phyloP scores from a whole-genome alignment of 257 asterid genomes.

The Solanum sejunctum region DNA sequence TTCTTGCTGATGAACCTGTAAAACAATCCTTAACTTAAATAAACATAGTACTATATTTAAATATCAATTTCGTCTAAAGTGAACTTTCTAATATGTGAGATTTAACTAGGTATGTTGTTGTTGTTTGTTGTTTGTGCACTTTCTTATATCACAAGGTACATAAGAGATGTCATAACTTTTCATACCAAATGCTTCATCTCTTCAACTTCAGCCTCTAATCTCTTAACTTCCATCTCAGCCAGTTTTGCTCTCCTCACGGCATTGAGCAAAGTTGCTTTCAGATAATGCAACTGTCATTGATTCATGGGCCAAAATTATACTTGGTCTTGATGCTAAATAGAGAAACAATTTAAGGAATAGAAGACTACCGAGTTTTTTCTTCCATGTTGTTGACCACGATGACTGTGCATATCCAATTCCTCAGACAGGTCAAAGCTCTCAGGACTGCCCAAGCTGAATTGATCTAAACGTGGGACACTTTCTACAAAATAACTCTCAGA shows the following conservation, averaged over 20 bases:
- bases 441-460: slow-evolving; percentile 19
- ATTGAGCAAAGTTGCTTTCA: slow-evolving; percentile 32
- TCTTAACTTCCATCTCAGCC: slow-evolving; percentile 38
- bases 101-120: no score
- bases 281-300: slow-evolving; percentile 35
- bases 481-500: slow-evolving; percentile 15
- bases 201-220: slow-evolving; percentile 42
- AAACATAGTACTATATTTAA: not conserved
- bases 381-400: slow-evolving; percentile 9
- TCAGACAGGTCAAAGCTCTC: slow-evolving; percentile 22
- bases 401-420: slow-evolving; percentile 12
- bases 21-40: not conserved
- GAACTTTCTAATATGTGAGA: not conserved
- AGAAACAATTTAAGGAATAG: not conserved
- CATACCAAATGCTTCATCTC: slow-evolving; percentile 39
- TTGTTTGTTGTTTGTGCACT: no score
- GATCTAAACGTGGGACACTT: slow-evolving; percentile 16
- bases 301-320: not conserved
- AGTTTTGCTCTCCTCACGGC: slow-evolving; percentile 36
- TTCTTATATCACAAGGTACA: not conserved
- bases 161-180: not conserved
- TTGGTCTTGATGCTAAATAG: not conserved
- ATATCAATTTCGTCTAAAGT: not conserved
- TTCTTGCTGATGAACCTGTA: slow-evolving; percentile 43
- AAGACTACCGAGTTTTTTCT: slow-evolving; percentile 23